Base-by-base conservation (phyloP, 225 moss, liverwort and hornwort genomes). In the Polytrichum formosum region DNA sequence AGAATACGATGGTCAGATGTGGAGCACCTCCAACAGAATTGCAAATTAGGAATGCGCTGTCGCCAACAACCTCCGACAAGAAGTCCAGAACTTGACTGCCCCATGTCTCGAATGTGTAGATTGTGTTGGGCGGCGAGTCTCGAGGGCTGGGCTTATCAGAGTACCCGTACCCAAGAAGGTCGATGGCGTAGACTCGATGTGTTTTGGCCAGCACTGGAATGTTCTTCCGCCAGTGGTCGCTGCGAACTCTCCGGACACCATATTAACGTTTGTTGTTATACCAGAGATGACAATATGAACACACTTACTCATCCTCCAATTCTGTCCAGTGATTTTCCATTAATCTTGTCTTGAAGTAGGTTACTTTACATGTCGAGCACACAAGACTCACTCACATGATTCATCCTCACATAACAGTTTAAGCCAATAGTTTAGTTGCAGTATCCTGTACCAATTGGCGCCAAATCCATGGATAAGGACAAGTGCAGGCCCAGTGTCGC, bases 141-240 rank as follows among this genome's bases (percentile, higher is more conserved):
- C 80, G 74, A 20, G 94, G 90, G 71, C 59, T 82, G 23, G 94
- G 94, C 76, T 95, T 95, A 79, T 95, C 94, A 1, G 94, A 92
- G 70, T 72, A 95, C 31, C 94, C 94, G 54, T 92, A 95, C 4
- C 94, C 92, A 19, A 95, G 72, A 46, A 95, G 81, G 66, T 95
- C 94, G 55, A 95, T 87, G 2, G 94, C 94, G 59, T 82, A 92
- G 23, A 95, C 92, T 74, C 71, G 81, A 73, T 91, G 90, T 69
- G 85, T 76, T 60, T 63, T 77, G 60, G 92, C 88, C 65, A 95
- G 85, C 35, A 74, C 73, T 26, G 90, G 90, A 79, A 92, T 84
- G 10, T 92, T 95, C 74, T 92, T 95, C 63, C 94, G 90, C 94
- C 94, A 95, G 58, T 95, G 94, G 46, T 95, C 94, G 82, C 94